Percentiles rank a stretch among this genome's conserved stretches.
phyloP scores from a whole-genome alignment of 306 rosid genomes.

The Morella rubra region DNA sequence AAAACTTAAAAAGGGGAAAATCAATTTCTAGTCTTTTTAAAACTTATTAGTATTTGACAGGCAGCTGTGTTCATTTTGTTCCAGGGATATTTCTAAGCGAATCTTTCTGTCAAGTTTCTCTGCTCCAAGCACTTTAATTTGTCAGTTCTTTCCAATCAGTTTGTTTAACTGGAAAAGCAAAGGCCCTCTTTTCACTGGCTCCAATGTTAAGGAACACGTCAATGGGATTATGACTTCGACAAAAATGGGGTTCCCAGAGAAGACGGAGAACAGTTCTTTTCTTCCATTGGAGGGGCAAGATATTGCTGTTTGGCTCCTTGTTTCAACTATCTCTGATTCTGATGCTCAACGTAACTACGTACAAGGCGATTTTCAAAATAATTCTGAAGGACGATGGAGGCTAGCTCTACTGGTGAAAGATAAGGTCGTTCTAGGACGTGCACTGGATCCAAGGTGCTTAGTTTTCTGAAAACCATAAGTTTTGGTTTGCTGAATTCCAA shows the following conservation, averaged over 20 bases:
- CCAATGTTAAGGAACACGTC: conserved; percentile 40
- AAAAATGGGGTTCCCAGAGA: conserved; percentile 40
- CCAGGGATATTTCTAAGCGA: conserved; percentile 75
- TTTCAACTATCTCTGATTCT: conserved; percentile 48
- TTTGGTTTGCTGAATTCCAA: not conserved
- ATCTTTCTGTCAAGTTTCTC: conserved; percentile 57
- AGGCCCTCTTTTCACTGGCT: conserved; percentile 36
- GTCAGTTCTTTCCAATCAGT: conserved; percentile 64
- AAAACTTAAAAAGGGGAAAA: not conserved
- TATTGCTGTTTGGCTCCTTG: conserved; percentile 72
- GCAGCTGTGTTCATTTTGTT: conserved; percentile 23
- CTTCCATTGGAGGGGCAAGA: conserved; percentile 44
- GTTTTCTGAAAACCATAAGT: not conserved
- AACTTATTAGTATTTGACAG: conserved; percentile 29
- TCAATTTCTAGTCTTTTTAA: conserved; percentile 8
- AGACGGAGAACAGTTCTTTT: conserved; percentile 30
- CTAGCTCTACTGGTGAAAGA: conserved; percentile 66
- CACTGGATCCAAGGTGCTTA: conserved; percentile 72
- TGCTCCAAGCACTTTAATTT: conserved; percentile 48
- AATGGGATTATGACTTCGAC: conserved; percentile 54
- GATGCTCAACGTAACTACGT: conserved; percentile 32
- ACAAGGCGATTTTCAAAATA: conserved; percentile 38
- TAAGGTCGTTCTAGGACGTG: conserved; percentile 52
- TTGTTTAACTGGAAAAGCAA: conserved; percentile 50
- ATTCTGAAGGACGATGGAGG: conserved; percentile 59